phyloP scores from a whole-genome alignment of 163 green algal species.

The Prototheca wickerhamii region DNA sequence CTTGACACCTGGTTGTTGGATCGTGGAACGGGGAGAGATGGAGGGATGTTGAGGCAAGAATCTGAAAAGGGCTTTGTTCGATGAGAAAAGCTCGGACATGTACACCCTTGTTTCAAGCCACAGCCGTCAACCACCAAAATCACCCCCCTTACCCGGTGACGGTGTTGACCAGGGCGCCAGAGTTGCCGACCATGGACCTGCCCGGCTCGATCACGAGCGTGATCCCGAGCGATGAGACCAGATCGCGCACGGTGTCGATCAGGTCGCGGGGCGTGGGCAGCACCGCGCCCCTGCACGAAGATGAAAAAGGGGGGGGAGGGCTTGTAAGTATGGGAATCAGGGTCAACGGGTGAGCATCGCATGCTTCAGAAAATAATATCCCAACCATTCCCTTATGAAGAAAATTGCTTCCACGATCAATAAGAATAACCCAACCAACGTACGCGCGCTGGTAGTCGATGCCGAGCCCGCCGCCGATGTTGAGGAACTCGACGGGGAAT shows the following conservation, averaged over 20 bases:
- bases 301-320: not conserved
- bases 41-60: too few relatives aligned
- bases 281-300: slow-evolving; percentile 38
- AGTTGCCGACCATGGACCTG: slow-evolving; percentile 84
- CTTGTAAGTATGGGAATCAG: not conserved
- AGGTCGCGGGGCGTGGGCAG: slow-evolving; percentile 88
- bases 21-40: not conserved
- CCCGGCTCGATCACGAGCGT: slow-evolving; percentile 95
- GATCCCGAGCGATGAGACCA: slow-evolving; percentile 65
- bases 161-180: slow-evolving; percentile 74
- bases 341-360: too few relatives aligned
- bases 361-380: too few relatives aligned
- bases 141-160: slow-evolving; percentile 48
- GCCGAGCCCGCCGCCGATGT: slow-evolving; percentile 95
- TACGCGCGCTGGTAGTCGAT: slow-evolving; percentile 86
- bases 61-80: too few relatives aligned
- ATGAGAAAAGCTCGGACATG: not conserved
- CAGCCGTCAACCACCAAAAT: not conserved
- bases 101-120: not conserved
- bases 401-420: too few relatives aligned
- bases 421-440: too few relatives aligned
- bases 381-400: too few relatives aligned
- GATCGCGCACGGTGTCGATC: slow-evolving; percentile 82
- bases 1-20: slow-evolving; percentile 61
- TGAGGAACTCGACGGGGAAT: slow-evolving; percentile 88